These are phyloP conservation scores for Dothideomycetidae sp. DNA, from an alignment of 2,329 filamentous ascomycete species.

Conservation along the genomic window DNA sequence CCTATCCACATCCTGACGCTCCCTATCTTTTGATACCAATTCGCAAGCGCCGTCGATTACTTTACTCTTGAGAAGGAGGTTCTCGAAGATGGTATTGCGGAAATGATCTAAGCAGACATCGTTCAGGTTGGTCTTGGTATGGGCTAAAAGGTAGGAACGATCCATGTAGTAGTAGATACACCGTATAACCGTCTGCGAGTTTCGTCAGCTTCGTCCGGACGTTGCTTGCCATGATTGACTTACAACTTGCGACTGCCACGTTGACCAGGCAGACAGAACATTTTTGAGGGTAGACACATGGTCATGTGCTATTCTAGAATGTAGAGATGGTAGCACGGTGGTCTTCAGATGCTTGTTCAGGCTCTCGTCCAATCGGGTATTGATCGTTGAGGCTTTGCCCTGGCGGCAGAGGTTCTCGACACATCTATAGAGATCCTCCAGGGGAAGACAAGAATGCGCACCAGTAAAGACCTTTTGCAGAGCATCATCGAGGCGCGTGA, in stretches of 20 bases:
- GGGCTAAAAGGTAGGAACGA: constrained; percentile 69
- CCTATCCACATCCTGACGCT: constrained; percentile 42
- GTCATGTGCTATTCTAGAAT: constrained; percentile 40
- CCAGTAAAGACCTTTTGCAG: constrained; percentile 59
- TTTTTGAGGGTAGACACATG: constrained; percentile 50
- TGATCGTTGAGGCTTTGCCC: constrained; percentile 54
- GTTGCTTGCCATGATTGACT: constrained; percentile 17
- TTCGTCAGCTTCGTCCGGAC: constrained; percentile 10
- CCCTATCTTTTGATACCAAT: constrained; percentile 59
- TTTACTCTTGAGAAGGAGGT: constrained; percentile 37
- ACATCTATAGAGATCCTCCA: constrained; percentile 78
- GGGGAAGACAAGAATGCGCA: constrained; percentile 47
- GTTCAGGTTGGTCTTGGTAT: constrained; percentile 59
- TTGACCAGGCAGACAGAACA: constrained; percentile 52
- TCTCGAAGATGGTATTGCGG: constrained; percentile 44
- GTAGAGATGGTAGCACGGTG: constrained; percentile 43
- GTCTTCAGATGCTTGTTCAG: constrained; percentile 50
- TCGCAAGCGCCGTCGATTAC: constrained; percentile 60
- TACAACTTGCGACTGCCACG: constrained; percentile 68
- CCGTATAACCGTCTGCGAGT: constrained; percentile 52
- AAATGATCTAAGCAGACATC: constrained; percentile 71
- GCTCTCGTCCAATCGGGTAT: constrained; percentile 48
- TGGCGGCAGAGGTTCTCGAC: constrained; percentile 85
- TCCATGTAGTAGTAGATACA: constrained; percentile 93
- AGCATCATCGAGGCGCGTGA: constrained; percentile 59